Evolutionary conservation across 257 asterid genomes (phyloP), one percentile per base, ranked within the genome.

Genomic region (Solanum appendiculatum): DNA sequence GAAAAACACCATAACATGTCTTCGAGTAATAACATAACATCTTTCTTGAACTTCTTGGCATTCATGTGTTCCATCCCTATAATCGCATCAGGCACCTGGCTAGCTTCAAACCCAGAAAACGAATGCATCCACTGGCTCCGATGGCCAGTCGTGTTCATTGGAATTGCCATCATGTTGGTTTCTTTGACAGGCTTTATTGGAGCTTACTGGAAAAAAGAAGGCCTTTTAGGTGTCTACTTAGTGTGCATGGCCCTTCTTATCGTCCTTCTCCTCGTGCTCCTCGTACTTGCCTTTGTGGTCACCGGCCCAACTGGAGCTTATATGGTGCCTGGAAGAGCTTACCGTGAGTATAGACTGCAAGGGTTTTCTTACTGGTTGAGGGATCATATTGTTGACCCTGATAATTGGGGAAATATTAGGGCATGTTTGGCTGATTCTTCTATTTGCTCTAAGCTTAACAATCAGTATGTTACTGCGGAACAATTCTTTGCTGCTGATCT

Each of bases 111-210:
- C 20, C 25, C 63, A 6, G 25, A 54, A 1, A 54, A 54, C 63
- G 25, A 54, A 54, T 54, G 63, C n/a, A 54, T 54, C 21, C 63
- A 54, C 63, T 18, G 63, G 63, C n/a, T 54, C 63, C 5, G 63
- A 54, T 54, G 25, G 63, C 25, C 63, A 54, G 25, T 54, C 11
- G 63, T 54, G 63, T 54, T 54, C 63, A 54, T 20, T 54, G 25
- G 63, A 7, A 54, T 54, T 54, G 70, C 95, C 3, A 92, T 96
- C 77, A 91, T 97, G 16, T 90, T 96, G 12, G 78, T 96, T 7
- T 97, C 99, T 0, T 91, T 97, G 0, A 95, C 98, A 0, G 98
- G 99, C 1, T 97, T 97, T 90, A 94, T 97, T 5, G 99, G 99
- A 4, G 98, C 99, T 0, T 97, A 98, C 75, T 95, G 94, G 80